Evolutionary conservation across 306 rosid genomes (phyloP), one percentile per base, ranked within the genome.

Genomic region (Cyclanthera cordifolia): DNA sequence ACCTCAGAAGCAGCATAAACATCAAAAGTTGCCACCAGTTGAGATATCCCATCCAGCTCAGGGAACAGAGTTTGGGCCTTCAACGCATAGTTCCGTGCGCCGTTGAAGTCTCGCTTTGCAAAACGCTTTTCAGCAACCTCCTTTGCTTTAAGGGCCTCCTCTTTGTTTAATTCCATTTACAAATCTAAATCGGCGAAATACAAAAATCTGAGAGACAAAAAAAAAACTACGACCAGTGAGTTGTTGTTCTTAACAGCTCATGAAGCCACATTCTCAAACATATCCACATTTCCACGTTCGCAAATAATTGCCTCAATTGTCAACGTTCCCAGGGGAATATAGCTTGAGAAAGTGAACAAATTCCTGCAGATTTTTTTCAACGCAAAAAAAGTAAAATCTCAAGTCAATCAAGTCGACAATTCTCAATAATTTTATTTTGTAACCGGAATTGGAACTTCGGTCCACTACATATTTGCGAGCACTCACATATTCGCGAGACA

Each of bases 21-120:
- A 15, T 94, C 97, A 75, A 90, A 90, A 0, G 99, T 94, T 27
- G 97, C 81, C 80, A 94, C 83, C 96, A 94, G 79, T 72, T 88
- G 99, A 53, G 97, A 78, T 82, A 90, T 60, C 74, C 97, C 96
- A 73, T 94, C 96, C 74, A 94, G 72, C 63, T 79, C 99, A 4
- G 99, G 97, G 76, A 69, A 85, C 43, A 90, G 68, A 8, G 81
- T 64, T 79, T 77, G 86, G 13, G 99, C 99, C 81, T 86, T 94
- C 41, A 81, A 24, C 28, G 97, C 97, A 81, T 76, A 90, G 51
- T 48, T 83, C 72, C 67, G 82, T 2, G 99, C 99, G 64, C 87
- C 88, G 7, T 78, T 73, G 73, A 81, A 90, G 74, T 93, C 95
- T 76, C 82, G 79, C 61, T 79, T 81, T 19, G 76, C 75, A 81